Evolutionary conservation across 495 filamentous ascomycete species (phyloP).

Genomic region (Tetracladium marchalianum): DNA sequence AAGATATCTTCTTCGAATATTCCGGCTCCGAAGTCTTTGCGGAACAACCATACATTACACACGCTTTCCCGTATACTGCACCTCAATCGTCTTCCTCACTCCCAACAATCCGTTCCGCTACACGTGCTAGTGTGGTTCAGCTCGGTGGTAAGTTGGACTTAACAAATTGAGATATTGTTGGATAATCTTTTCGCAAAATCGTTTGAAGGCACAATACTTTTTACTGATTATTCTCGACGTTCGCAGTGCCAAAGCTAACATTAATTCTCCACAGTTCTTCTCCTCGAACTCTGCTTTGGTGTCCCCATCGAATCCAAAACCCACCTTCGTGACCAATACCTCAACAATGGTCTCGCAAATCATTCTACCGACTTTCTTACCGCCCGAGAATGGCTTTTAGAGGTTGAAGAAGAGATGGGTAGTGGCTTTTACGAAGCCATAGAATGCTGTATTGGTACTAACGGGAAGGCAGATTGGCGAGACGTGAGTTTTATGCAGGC

Average conservation of each 20-base stretch:
- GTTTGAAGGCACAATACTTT: constrained; percentile 20
- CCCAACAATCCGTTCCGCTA: too few relatives aligned
- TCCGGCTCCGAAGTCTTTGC: constrained; percentile 3
- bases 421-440: constrained; percentile 10
- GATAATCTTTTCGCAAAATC: not conserved
- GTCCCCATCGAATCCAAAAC: constrained; percentile 12
- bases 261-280: not conserved
- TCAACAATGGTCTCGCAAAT: not conserved
- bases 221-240: too few relatives aligned
- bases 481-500: constrained; percentile 10
- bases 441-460: not conserved
- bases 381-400: not conserved
- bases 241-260: too few relatives aligned
- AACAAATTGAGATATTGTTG: not conserved
- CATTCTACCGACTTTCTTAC: constrained; percentile 1
- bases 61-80: constrained; percentile 7
- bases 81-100: too few relatives aligned
- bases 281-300: constrained; percentile 27
- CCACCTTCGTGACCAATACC: too few relatives aligned
- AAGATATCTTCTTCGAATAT: constrained; percentile 15
- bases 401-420: constrained; percentile 5
- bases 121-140: too few relatives aligned
- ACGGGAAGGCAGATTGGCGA: constrained; percentile 6
- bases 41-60: constrained; percentile 22
- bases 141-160: not conserved